Evolutionary conservation across 2,329 filamentous ascomycete genomes (phyloP), one percentile per base, ranked within the genome.

Genomic region (Myriosclerotinia scirpicola): DNA sequence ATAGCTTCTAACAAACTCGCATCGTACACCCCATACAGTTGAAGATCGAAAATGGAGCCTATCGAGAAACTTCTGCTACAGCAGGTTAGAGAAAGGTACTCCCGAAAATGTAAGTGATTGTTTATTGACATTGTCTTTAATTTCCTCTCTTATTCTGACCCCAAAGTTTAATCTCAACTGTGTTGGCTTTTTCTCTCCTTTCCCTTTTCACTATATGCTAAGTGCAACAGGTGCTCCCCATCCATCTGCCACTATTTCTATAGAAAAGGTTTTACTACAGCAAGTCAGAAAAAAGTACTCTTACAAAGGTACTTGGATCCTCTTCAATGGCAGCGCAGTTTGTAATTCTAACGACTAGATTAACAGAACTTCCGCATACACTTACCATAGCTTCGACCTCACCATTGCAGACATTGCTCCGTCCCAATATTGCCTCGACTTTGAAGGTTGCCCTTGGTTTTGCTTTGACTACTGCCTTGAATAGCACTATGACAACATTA

Each of bases 61-160:
- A 20, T 44, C 22, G 22, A 58, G 7, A 4, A 44, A 20, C 11
- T 58, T 2, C 38, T 56, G 12, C 38, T 56, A 44, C 54, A 30
- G 54, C 54, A 44, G 54, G 38, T 56, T 26, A 20, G 15, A 56
- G 54, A 56, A 15, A 56, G 17, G 22, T 44, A 56, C 54, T 44
- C 38, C 8, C 40, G 7, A 26, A 30, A 56, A 15, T 30, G 54
- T 11, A 42, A 12, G 36, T 42, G 22, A 15, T 44, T 20, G 2
- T 44, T 42, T 17, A 2, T 42, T 54, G 30, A 38, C 34, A 26
- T 26, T 26, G 3, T 26, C 26, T 26, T 26, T 26, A 26, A n/a
- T 7, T 30, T 44, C 11, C n/a, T 56, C 15, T 11, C 40, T 12
- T 8, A 44, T 30, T 56, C 22, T 56, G 44, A 56, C 8, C 7